Evolutionary conservation across 352 stramenopile genomes (phyloP).

Genomic region (Phytophthora aleatoria): DNA sequence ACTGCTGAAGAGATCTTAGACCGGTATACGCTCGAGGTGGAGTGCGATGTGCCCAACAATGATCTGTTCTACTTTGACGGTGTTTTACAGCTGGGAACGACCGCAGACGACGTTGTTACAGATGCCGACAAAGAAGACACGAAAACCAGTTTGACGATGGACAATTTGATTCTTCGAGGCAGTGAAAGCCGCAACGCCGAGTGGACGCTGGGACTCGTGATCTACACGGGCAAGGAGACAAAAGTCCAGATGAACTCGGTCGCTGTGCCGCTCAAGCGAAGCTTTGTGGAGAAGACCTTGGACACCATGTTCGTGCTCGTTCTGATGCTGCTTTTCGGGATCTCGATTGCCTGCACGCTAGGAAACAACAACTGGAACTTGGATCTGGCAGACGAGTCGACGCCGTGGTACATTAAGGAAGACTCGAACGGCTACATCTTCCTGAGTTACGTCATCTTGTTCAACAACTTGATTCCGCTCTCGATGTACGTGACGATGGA

Average conservation of each 20-base stretch:
- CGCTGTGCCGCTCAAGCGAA: constrained; percentile 82
- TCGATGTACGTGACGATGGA: constrained; percentile 93
- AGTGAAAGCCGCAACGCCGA: constrained; percentile 86
- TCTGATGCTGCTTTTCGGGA: constrained; percentile 84
- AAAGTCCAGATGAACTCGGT: constrained; percentile 89
- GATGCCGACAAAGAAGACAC: constrained; percentile 31
- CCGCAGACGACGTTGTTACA: constrained; percentile 7
- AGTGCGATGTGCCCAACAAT: constrained; percentile 85
- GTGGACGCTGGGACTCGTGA: constrained; percentile 85
- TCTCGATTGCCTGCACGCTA: constrained; percentile 82
- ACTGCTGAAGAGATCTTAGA: constrained; percentile 78
- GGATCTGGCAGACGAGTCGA: constrained; percentile 49
- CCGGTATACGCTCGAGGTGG: constrained; percentile 63
- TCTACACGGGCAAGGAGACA: constrained; percentile 85
- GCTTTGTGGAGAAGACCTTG: constrained; percentile 86
- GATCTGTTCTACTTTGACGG: constrained; percentile 89
- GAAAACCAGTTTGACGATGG: constrained; percentile 78
- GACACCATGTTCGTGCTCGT: constrained; percentile 91
- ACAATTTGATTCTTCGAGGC: constrained; percentile 87
- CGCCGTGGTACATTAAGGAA: constrained; percentile 73
- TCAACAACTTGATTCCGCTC: constrained; percentile 89
- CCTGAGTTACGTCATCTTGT: constrained; percentile 90
- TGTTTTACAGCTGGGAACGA: constrained; percentile 53
- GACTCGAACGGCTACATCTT: constrained; percentile 87
- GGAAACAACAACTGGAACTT: constrained; percentile 88